Evolutionary conservation across 2,329 filamentous ascomycete species (phyloP).

Genomic region (Ilyonectria robusta): DNA sequence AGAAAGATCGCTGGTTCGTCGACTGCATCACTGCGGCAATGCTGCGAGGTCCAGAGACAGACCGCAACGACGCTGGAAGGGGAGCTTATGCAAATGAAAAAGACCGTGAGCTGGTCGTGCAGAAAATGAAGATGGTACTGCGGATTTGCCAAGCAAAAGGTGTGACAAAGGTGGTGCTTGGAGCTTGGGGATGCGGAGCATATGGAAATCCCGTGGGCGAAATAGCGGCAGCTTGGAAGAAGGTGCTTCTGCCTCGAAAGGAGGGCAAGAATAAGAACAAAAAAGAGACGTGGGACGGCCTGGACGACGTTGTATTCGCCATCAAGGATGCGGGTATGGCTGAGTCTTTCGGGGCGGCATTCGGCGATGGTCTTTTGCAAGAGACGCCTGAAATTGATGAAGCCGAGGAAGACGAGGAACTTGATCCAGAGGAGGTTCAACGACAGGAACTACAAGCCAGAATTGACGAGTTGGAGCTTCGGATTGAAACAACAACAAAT

Average conservation of each 20-base stretch:
- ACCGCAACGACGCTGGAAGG: constrained; percentile 52
- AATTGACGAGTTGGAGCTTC: constrained; percentile 38
- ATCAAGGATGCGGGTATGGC: constrained; percentile 68
- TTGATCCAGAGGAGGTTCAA: constrained; percentile 17
- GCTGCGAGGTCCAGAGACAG: constrained; percentile 69
- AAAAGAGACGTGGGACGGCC: constrained; percentile 39
- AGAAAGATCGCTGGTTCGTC: constrained; percentile 69
- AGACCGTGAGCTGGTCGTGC: constrained; percentile 65
- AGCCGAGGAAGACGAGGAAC: neutral
- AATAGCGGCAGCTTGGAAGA: constrained; percentile 67
- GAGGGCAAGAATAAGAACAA: constrained; percentile 31
- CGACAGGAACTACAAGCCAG: constrained; percentile 28
- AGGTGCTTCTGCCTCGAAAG: constrained; percentile 45
- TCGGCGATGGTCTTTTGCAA: constrained; percentile 53
- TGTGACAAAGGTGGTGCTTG: constrained; percentile 66
- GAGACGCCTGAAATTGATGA: neutral
- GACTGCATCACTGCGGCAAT: constrained; percentile 72
- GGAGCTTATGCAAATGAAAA: constrained; percentile 58
- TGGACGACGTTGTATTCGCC: constrained; percentile 68
- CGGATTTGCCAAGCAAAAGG: constrained; percentile 64
- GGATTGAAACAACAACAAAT: constrained; percentile 30
- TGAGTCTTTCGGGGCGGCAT: constrained; percentile 63
- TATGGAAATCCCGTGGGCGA: constrained; percentile 74
- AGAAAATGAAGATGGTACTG: constrained; percentile 72
- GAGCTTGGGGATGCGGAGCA: constrained; percentile 76